A percentile compares a stretch with the other conserved stretches of the same genome.
Evolutionary conservation across 306 rosid genomes (phyloP).

Genomic region (Cicer yamashitae): DNA sequence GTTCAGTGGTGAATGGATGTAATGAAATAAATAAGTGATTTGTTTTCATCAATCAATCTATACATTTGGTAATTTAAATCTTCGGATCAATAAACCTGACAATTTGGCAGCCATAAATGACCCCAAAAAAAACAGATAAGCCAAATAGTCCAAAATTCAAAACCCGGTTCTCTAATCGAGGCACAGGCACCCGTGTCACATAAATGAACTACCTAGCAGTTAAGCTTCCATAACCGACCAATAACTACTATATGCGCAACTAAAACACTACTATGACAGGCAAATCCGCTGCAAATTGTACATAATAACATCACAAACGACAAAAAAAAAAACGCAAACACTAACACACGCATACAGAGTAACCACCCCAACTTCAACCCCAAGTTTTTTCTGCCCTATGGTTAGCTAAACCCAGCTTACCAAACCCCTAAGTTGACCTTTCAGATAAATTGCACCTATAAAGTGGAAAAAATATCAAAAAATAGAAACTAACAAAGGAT

Average conservation of each 20-base stretch:
- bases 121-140: slow-evolving; percentile 19
- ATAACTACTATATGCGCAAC: slow-evolving; percentile 5
- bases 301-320: neutral
- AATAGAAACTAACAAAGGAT: slow-evolving; percentile 31
- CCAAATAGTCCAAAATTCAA: slow-evolving; percentile 22
- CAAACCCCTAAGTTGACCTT: slow-evolving; percentile 16
- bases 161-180: slow-evolving; percentile 1
- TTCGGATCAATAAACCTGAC: slow-evolving; percentile 26
- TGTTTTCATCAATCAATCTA: slow-evolving; percentile 26
- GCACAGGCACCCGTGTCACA: slow-evolving; percentile 24
- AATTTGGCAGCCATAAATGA: slow-evolving; percentile 20
- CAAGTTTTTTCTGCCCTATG: slow-evolving; percentile 15
- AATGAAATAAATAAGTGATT: slow-evolving; percentile 11
- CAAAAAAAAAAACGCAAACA: neutral
- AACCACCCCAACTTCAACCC: slow-evolving; percentile 10
- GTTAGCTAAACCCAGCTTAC: slow-evolving; percentile 20
- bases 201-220: neutral
- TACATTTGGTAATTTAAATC: slow-evolving; percentile 17
- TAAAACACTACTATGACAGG: slow-evolving; percentile 1
- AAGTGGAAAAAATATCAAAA: slow-evolving; percentile 20
- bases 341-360: neutral
- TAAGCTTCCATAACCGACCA: slow-evolving; percentile 29
- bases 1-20: neutral
- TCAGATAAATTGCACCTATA: slow-evolving; percentile 5
- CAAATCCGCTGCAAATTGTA: neutral